A percentile compares a stretch with the other conserved stretches of the same genome.
Conservation (phyloP, 495 filamentous ascomycete species). For the Elasticomyces elasticus region DNA sequence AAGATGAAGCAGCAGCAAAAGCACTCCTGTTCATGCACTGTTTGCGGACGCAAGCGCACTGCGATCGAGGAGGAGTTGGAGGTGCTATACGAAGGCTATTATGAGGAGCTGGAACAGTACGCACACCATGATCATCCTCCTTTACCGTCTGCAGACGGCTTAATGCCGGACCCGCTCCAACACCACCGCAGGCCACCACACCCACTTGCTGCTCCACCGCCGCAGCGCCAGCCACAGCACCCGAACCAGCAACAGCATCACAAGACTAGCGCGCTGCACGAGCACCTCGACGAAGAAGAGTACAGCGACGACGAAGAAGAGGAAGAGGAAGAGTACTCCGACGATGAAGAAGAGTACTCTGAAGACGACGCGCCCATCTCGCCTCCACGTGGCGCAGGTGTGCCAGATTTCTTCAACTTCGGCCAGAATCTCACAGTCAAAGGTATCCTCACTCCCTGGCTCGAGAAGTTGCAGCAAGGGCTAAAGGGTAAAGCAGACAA, state of each 20-base stretch:
- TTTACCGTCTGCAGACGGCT: conserved; percentile 12
- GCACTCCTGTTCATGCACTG: conserved; percentile 95
- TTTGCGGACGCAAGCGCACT: conserved; percentile 90
- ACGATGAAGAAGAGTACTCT: conserved; percentile 39
- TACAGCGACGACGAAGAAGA: conserved; percentile 48
- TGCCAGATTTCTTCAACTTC: conserved; percentile 85
- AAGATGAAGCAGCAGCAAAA: conserved; percentile 99
- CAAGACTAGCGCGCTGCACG: conserved; percentile 35
- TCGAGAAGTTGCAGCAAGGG: conserved; percentile 24
- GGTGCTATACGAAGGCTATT: conserved; percentile 98
- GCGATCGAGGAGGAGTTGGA: conserved; percentile 98
- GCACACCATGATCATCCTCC: conserved; percentile 75
- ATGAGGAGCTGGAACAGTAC: conserved; percentile 94
- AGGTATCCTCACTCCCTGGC: conserved; percentile 46
- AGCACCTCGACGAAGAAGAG: conserved; percentile 49
- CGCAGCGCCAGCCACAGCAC: too few species aligned
- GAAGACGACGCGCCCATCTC: conserved; percentile 47
- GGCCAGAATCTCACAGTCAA: conserved; percentile 94
- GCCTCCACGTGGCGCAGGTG: conserved; percentile 27
- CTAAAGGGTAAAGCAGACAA: conserved; percentile 59
- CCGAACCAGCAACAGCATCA: too few species aligned
- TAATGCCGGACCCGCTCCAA: conserved; percentile 18
- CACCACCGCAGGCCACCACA: conserved; percentile 15
- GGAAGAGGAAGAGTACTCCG: conserved; percentile 43
- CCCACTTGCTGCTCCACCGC: conserved; percentile 7